Base-by-base conservation (phyloP, 2,329 filamentous ascomycete species). In the Nemania abortiva region DNA sequence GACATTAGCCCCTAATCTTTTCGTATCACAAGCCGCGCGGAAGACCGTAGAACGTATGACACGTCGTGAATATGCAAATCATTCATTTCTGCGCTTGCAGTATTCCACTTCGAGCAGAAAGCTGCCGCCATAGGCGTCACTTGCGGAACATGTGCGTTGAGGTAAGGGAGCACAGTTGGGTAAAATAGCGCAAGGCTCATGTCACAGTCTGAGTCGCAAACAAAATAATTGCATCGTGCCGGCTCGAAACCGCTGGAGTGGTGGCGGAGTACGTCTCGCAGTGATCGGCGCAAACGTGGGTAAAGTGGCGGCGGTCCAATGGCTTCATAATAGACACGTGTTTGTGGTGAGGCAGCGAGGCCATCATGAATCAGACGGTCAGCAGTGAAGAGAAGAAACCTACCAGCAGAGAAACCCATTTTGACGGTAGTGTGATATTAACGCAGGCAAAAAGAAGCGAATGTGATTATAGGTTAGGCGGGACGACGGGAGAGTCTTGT, bases 341-440 rank as follows among this genome's bases (percentile, higher is more conserved):
- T 69, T 57, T 18, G 53, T 18, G 57, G 65, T 45, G 68, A 55
- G 22, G 56, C 54, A 61, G 55, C 50, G 37, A 20, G 52, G 29
- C n/a, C 66, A 53, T 42, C 49, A 68, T 34, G 54, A 49, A 52
- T 67, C 71, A 63, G 73, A 70, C 72, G 37, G 55, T 45, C 34
- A 52, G 55, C n/a, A 34, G 53, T n/a, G 22, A 64, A 72, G 53
- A 62, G 66, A 27, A 69, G 55, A 47, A 68, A 81, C 84, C 74
- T 83, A 85, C 84, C 84, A 70, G 81, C 77, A 77, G 79, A 77
- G 78, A 80, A 82, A 78, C 74, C 75, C 80, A 84, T 84, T 79
- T 81, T 85, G 79, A 72, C 77, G 79, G 80, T 79, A 63, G 54
- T 70, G 60, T 63, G 34, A 49, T 31, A 18, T 61, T 65, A 29